phyloP scores from a whole-genome alignment of 164 flowering plant genomes.

The Paratinospora sagittata region DNA sequence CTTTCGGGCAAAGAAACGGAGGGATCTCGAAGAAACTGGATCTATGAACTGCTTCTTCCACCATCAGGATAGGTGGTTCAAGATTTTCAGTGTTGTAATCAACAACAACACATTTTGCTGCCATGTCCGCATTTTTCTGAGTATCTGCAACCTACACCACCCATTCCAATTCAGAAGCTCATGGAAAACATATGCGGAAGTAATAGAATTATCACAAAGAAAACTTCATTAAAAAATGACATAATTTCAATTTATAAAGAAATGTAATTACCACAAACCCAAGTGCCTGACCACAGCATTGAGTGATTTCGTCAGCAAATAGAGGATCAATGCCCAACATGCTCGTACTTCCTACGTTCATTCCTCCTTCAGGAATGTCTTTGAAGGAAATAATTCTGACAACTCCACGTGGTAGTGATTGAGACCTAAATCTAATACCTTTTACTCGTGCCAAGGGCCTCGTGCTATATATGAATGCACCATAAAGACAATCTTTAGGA shows the following conservation, averaged over 20 bases:
- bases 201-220: not conserved
- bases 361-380: constrained; percentile 69
- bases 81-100: constrained; percentile 58
- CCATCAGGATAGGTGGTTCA: constrained; percentile 71
- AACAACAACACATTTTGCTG: constrained; percentile 56
- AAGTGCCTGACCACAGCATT: constrained; percentile 62
- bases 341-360: constrained; percentile 48
- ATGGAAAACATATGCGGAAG: not conserved
- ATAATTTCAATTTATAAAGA: not conserved
- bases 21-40: constrained; percentile 82
- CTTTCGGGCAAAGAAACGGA: constrained; percentile 39
- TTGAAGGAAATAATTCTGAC: constrained; percentile 43
- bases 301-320: constrained; percentile 65
- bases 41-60: constrained; percentile 80
- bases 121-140: constrained; percentile 74
- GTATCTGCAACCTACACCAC: constrained; percentile 69
- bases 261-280: constrained; percentile 62
- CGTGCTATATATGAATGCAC: constrained; percentile 76
- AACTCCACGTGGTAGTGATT: constrained; percentile 37
- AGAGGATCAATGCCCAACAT: constrained; percentile 59
- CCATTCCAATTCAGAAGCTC: not conserved
- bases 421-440: constrained; percentile 33
- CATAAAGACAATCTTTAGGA: constrained; percentile 69
- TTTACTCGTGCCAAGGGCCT: constrained; percentile 68
- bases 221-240: not conserved